Conservation (phyloP, 2,329 filamentous ascomycete genomes). For the Xylaria sp. region DNA sequence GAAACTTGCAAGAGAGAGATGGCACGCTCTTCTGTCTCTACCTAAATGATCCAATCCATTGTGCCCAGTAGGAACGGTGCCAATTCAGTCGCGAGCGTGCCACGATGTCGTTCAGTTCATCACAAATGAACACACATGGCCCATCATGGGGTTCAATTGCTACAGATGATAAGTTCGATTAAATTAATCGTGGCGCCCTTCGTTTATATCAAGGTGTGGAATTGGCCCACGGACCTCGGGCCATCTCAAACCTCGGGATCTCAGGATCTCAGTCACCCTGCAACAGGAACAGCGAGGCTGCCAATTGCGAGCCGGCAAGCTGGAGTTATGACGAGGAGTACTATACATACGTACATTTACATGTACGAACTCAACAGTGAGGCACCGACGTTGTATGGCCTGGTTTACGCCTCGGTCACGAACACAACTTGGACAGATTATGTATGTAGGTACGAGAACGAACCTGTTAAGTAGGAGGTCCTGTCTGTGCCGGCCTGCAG, state of each 20-base stretch:
- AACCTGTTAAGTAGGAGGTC: background rate
- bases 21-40: conserved; percentile 9
- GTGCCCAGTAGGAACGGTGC: conserved; percentile 22
- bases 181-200: conserved; percentile 1
- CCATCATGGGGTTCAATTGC: conserved; percentile 11
- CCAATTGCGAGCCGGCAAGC: conserved; percentile 1
- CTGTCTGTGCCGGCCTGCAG: conserved; percentile 7
- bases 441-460: background rate
- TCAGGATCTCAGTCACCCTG: conserved; percentile 1
- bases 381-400: conserved; percentile 3
- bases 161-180: conserved; percentile 7
- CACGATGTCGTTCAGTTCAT: conserved; percentile 19
- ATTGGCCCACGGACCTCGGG: conserved; percentile 2
- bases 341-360: background rate
- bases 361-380: conserved; percentile 1
- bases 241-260: conserved; percentile 1
- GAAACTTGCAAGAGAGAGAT: conserved; percentile 24
- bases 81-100: conserved; percentile 19
- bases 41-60: background rate
- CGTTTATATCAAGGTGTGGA: background rate
- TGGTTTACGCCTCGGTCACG: background rate
- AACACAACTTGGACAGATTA: background rate
- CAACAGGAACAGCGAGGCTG: conserved; percentile 7
- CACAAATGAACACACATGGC: conserved; percentile 18
- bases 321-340: background rate